Evolutionary conservation across 2,329 filamentous ascomycete genomes (phyloP).

Genomic region (Fusarium nygamai): DNA sequence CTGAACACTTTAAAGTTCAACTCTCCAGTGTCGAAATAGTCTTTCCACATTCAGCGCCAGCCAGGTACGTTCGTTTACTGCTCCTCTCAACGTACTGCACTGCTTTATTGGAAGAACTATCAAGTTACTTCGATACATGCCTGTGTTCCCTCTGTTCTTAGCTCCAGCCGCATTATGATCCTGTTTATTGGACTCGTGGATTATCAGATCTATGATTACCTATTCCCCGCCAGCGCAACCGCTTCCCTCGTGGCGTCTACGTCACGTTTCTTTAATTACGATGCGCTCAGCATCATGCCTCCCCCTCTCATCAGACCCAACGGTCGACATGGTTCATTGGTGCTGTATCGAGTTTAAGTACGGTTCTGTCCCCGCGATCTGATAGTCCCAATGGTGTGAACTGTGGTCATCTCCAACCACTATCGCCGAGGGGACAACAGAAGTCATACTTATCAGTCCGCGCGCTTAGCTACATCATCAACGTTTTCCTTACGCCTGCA

Average conservation of each 20-base stretch:
- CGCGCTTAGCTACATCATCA: slow-evolving; percentile 35
- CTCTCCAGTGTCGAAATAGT: not conserved
- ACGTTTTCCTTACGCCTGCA: slow-evolving; percentile 9
- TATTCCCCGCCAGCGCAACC: slow-evolving; percentile 22
- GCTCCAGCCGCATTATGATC: not conserved
- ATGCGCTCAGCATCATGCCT: slow-evolving; percentile 25
- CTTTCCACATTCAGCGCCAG: slow-evolving; percentile 3
- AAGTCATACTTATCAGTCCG: slow-evolving; percentile 14
- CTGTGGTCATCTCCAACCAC: not conserved
- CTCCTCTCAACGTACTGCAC: slow-evolving; percentile 4
- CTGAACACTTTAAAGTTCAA: not conserved
- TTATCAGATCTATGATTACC: not conserved
- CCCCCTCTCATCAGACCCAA: not conserved
- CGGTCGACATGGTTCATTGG: not conserved
- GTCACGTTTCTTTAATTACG: slow-evolving; percentile 36
- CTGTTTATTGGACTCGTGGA: slow-evolving; percentile 1
- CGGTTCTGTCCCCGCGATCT: not conserved
- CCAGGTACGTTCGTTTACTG: slow-evolving; percentile 25
- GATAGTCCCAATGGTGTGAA: not conserved
- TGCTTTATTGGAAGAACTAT: not conserved
- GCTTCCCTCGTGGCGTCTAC: slow-evolving; percentile 33
- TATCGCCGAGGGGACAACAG: slow-evolving; percentile 11
- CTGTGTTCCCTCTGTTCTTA: not conserved
- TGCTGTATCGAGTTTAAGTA: not conserved
- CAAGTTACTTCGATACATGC: not conserved